A percentile compares a stretch with the other conserved stretches of the same genome.
These are phyloP conservation scores for Novymonas esmeraldas DNA, from an alignment of 208 protist species.

Conservation along the genomic window DNA sequence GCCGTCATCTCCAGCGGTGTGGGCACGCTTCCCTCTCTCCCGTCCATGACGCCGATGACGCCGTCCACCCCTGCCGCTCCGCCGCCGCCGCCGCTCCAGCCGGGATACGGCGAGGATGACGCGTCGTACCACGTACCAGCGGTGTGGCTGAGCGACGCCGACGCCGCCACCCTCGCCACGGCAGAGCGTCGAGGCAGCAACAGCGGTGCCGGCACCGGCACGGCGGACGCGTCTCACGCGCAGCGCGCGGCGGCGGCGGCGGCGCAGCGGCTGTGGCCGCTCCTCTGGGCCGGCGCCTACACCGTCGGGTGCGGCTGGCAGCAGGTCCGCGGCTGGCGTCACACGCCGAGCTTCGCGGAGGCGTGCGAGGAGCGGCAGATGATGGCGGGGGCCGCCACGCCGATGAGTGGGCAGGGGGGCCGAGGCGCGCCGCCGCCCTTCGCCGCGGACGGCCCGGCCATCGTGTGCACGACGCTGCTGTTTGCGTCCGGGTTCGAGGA, in stretches of 20 bases:
- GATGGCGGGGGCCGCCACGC: not conserved
- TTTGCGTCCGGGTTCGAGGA: constrained; percentile 81
- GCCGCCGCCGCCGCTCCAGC: not conserved
- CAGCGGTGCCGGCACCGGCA: constrained; percentile 6
- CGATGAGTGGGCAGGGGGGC: not conserved
- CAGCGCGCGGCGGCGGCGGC: constrained; percentile 27
- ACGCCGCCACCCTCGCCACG: not conserved
- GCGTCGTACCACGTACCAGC: not conserved
- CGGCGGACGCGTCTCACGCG: constrained; percentile 20
- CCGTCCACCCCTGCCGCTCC: not conserved
- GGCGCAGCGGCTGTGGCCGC: constrained; percentile 53
- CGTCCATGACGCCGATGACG: not conserved
- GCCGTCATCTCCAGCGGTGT: not conserved
- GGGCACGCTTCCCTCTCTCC: no score
- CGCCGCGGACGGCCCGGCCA: constrained; percentile 3
- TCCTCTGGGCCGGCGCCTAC: constrained; percentile 68
- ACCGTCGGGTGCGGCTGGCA: constrained; percentile 75
- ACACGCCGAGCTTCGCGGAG: constrained; percentile 27
- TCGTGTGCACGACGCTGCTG: constrained; percentile 65
- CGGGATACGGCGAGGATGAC: not conserved
- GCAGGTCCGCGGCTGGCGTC: constrained; percentile 35
- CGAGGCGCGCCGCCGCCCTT: not conserved
- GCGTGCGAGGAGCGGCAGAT: constrained; percentile 7
- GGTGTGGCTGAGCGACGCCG: constrained; percentile 1
- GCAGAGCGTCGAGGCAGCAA: constrained; percentile 19